Evolutionary conservation across 352 stramenopile species (phyloP), one percentile per base, ranked within the genome.

Genomic region (Blastocystis sp.): DNA sequence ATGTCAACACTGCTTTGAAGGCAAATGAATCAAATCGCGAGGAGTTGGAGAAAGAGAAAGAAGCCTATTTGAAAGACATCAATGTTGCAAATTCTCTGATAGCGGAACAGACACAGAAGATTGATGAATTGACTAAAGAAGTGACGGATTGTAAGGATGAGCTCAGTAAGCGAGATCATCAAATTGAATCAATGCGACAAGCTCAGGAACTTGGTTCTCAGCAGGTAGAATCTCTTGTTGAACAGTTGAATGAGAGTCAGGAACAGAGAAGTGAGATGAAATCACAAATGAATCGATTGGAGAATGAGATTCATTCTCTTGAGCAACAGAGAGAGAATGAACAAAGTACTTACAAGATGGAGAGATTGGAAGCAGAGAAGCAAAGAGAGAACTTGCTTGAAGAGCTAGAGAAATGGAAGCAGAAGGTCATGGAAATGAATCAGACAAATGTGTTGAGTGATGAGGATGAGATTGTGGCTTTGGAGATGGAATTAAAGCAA

Each of bases 401-500:
- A 66, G 27, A 16, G 32, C 39, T 7, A 14, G 49, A 46, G 12
- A 49, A 83, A 56, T 27, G 37, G 11, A 29, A 35, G 19, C 29
- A 37, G 42, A n/a, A 37, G n/a, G 42, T 29, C 3, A 63, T 12
- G 2, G 35, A 51, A 78, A 56, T 32, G 66, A 24, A 0, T 6
- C 35, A 54, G 27, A 12, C 12, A 58, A 37, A 21, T 24, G 67
- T 39, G 11, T 14, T 12, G 67, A 65, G 35, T 43, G 71, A 83
- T 27, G 51, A 63, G 71, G 71, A 83, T 5, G 71, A 83, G 16
- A 42, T n/a, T 29, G 57, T 83, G 1, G 43, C 39, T 14, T 27
- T 83, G 27, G 71, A 83, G 32, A 19, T 39, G 32, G 71, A 83
- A 37, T n/a, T 65, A 11, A 83, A 83, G 52, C 71, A 83, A 11